Base-by-base conservation (phyloP, 331 rosid genomes). In the Quercus lobata region DNA sequence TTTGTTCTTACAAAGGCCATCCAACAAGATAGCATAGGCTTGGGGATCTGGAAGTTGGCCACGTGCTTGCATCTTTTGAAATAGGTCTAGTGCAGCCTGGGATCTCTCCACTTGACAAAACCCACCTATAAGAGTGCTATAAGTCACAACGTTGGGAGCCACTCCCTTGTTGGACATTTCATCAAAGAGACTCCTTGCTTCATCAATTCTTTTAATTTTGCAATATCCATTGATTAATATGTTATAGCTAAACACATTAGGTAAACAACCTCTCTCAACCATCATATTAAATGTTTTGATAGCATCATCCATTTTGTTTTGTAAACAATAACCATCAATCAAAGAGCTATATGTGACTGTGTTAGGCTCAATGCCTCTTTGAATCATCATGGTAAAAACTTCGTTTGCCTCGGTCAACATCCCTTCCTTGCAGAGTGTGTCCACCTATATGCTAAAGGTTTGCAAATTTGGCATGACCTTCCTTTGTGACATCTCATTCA, bases 401-500 rank as follows among this genome's bases (percentile, higher is more conserved):
- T 57, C 2, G 2, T n/a, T 7, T 7, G 62, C 27, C 25, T 57
- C 5, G 0, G 0, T 7, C 62, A 57, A 0, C 53, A 2, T 46
- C 16, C 53, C 62, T 1, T 55, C 7, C 18, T 55, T 55, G 19
- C 7, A 6, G 18, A 1, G 5, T 15, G 58, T 1, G 3, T 5
- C 58, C 22, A 18, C 21, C 21, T 1, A 55, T 55, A 55, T 55
- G 16, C 16, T 46, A 11, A 46, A 46, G 4, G 53, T 46, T 10
- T 0, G 3, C 16, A 11, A 15, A 46, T 46, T 1, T 46, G 53
- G 53, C 15, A 46, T 9, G 6, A 21, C 9, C 76, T 71, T 12
- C 74, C 61, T 41, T 71, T 80, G 2, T 44, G 30, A 1, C 87
- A 84, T 84, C 57, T 80, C 87, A 76, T 5, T 2, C 18, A 5